These are phyloP conservation scores for Rhizophagus clarus DNA, from an alignment of 192 early-diverging fungal species.

Conservation along the genomic window DNA sequence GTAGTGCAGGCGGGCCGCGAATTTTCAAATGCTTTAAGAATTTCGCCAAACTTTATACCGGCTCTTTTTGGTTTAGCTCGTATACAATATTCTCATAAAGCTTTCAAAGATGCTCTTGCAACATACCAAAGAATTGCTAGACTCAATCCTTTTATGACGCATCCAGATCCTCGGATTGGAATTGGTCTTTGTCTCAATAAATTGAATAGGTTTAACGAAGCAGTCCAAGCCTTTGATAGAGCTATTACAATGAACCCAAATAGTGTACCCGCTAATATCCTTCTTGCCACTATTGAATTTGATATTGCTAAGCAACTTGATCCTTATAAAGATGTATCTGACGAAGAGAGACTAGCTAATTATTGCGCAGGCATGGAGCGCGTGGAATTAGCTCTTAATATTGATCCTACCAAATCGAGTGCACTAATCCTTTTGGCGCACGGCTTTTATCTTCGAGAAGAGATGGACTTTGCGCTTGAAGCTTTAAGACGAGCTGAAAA, in stretches of 20 bases:
- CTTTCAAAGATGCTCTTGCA: constrained; percentile 70
- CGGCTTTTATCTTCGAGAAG: constrained; percentile 49
- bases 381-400: constrained; percentile 53
- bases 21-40: constrained; percentile 54
- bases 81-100: constrained; percentile 58
- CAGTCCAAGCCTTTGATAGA: constrained; percentile 71
- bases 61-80: constrained; percentile 67
- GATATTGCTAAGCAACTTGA: constrained; percentile 66
- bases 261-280: constrained; percentile 69
- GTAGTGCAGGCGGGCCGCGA: constrained; percentile 55
- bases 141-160: constrained; percentile 52
- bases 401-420: constrained; percentile 57
- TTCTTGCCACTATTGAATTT: constrained; percentile 79
- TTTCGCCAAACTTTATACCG: constrained; percentile 53
- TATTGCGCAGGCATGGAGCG: constrained; percentile 49
- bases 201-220: constrained; percentile 66
- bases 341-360: constrained; percentile 45
- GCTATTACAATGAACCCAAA: constrained; percentile 68
- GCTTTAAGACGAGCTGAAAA: constrained; percentile 3
- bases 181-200: constrained; percentile 88
- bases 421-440: constrained; percentile 59
- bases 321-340: constrained; percentile 23
- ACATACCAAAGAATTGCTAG: constrained; percentile 77
- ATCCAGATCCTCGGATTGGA: constrained; percentile 75
- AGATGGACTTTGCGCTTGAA: constrained; percentile 39